phyloP scores from a whole-genome alignment of 345 rosid genomes.

The Turnera subulata region DNA sequence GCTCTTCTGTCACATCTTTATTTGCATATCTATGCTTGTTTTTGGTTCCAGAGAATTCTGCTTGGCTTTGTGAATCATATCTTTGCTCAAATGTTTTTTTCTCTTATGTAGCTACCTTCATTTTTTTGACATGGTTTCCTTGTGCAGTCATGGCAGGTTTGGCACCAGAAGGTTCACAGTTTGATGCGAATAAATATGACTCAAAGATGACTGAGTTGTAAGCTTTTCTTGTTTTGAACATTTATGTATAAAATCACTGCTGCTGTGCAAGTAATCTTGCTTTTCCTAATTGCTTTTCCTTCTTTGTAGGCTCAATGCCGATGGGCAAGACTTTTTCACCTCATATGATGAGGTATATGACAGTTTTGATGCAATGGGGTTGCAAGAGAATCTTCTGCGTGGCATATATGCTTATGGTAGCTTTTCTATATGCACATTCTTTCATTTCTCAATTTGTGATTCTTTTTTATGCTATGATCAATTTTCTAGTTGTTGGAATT shows the following conservation, averaged over 20 bases:
- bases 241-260: not conserved
- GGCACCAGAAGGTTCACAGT: slow-evolving; percentile 74
- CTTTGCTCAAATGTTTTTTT: no score
- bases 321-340: slow-evolving; percentile 68
- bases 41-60: not conserved
- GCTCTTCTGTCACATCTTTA: slow-evolving; percentile 46
- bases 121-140: not conserved
- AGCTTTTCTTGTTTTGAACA: slow-evolving; percentile 15
- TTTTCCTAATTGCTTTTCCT: not conserved
- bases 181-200: slow-evolving; percentile 67
- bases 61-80: no score
- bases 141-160: slow-evolving; percentile 66
- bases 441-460: no score
- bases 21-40: not conserved
- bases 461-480: not conserved
- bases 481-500: not conserved
- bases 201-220: slow-evolving; percentile 74
- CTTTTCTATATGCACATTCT: slow-evolving; percentile 7
- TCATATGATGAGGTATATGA: slow-evolving; percentile 77
- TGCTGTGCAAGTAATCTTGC: not conserved
- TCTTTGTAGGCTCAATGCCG: slow-evolving; percentile 44
- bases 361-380: slow-evolving; percentile 79
- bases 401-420: slow-evolving; percentile 94
- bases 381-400: slow-evolving; percentile 75
- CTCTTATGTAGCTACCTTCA: no score